Percentiles rank a stretch among this genome's conserved stretches.
phyloP scores from a whole-genome alignment of 1,139 yeast genomes.

The Zygosaccharomyces pseudobailii region DNA sequence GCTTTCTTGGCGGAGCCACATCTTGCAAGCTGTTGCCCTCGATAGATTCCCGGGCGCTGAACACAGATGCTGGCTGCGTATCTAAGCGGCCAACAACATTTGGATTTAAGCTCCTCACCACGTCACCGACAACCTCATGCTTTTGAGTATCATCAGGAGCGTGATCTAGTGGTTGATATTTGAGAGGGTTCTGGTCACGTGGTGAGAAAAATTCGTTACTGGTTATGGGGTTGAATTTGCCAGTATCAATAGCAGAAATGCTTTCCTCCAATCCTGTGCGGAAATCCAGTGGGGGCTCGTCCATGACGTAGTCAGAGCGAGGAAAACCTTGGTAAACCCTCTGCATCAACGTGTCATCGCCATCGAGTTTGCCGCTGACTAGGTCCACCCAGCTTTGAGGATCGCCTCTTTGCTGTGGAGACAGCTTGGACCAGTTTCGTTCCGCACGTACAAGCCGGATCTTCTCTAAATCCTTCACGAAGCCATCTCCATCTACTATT shows the following conservation, averaged over 20 bases:
- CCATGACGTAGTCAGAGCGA: constrained; percentile 6
- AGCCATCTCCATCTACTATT: constrained; percentile 15
- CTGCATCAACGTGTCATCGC: constrained; percentile 29
- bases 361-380: constrained; percentile 26
- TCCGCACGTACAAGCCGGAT: constrained; percentile 24
- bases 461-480: constrained; percentile 22
- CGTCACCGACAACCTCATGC: not conserved
- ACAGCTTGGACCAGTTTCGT: constrained; percentile 25
- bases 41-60: not conserved
- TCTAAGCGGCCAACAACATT: constrained; percentile 2
- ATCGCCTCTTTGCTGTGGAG: constrained; percentile 21
- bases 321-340: constrained; percentile 24
- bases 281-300: constrained; percentile 7
- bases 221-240: constrained; percentile 18
- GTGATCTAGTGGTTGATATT: constrained; percentile 1
- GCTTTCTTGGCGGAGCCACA: not conserved
- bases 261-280: constrained; percentile 10
- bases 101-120: constrained; percentile 8
- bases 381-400: constrained; percentile 25
- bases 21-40: not conserved
- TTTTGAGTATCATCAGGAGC: not conserved
- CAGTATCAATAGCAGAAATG: constrained; percentile 13
- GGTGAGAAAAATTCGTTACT: constrained; percentile 15
- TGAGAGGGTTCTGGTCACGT: not conserved
- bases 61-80: not conserved